Conservation (phyloP, 345 rosid species). For the Arabis alpina region DNA sequence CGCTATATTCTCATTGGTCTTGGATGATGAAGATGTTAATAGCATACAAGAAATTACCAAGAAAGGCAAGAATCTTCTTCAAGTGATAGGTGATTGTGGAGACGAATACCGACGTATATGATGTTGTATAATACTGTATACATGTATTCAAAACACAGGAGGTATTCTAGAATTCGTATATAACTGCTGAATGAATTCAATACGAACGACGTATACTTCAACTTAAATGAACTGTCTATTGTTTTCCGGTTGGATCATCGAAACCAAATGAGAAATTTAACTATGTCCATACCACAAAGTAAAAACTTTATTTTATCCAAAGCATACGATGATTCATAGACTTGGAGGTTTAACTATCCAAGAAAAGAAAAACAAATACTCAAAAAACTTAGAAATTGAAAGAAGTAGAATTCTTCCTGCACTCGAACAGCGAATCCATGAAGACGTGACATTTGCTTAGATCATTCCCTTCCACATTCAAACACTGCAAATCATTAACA, state of each 20-base stretch:
- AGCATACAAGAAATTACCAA: conserved; percentile 64
- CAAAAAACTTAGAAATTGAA: conserved; percentile 11
- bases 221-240: too few relatives aligned
- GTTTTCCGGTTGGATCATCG: too few relatives aligned
- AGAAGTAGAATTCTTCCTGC: conserved; percentile 21
- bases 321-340: not conserved
- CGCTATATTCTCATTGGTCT: conserved; percentile 70
- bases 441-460: conserved; percentile 23
- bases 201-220: too few relatives aligned
- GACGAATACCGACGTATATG: conserved; percentile 77
- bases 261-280: too few relatives aligned
- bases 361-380: not conserved
- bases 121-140: conserved; percentile 31
- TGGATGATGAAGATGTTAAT: conserved; percentile 77
- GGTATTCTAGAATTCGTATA: not conserved
- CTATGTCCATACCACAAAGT: too few relatives aligned
- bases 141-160: conserved; percentile 1
- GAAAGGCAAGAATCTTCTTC: conserved; percentile 73
- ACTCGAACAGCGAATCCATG: conserved; percentile 31
- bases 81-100: conserved; percentile 94
- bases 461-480: conserved; percentile 19
- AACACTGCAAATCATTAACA: conserved; percentile 21
- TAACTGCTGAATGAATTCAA: not conserved
- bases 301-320: conserved; percentile 11
- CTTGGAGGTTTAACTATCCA: not conserved